Evolutionary conservation across 1,284 basidiomycete genomes (phyloP), one percentile per base, ranked within the genome.

Genomic region (Peniophora sp.): DNA sequence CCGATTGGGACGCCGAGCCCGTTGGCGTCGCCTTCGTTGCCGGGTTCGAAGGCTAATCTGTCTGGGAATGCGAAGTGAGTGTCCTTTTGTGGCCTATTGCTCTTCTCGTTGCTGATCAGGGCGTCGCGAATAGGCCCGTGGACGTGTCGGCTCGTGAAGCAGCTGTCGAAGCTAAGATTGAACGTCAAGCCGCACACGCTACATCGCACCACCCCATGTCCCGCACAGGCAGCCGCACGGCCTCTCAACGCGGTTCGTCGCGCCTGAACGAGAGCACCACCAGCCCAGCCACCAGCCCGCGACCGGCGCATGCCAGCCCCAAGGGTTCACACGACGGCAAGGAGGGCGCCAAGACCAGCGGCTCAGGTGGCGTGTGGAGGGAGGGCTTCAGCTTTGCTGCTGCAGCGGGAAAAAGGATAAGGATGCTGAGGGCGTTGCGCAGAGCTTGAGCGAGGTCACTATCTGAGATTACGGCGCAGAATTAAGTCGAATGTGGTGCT

Each of bases 41-140:
- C 72, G 36, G 67, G 75, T 1, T 60, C 69, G 47, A 68, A 76
- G 47, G 63, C 81, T 48, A 91, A 79, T 62, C 93, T 94, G 1
- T 98, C 98, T 64, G 96, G 96, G 51, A 76, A 79, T 48, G 96
- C 96, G 39, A 85, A 71, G 86, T 89, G 60, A 54, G 78, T 64
- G 3, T 37, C 23, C 34, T 24, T 27, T 34, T 42, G 34, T 48
- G 50, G 15, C 36, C 27, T 47, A 46, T 32, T 24, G 17, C 48
- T 54, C 39, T 47, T 39, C 32, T 35, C 49, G 18, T 32, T 37
- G 23, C 32, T 47, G 51, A 23, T 37, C n/a, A n/a, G n/a, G n/a
- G n/a, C n/a, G n/a, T n/a, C n/a, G n/a, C n/a, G n/a, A n/a, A n/a
- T n/a, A 92, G 89, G 61, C 93, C 95, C 11, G 87, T 97, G 32